Evolutionary conservation across 176 grass and related monocot species (phyloP).

Genomic region (Oryza meridionalis): DNA sequence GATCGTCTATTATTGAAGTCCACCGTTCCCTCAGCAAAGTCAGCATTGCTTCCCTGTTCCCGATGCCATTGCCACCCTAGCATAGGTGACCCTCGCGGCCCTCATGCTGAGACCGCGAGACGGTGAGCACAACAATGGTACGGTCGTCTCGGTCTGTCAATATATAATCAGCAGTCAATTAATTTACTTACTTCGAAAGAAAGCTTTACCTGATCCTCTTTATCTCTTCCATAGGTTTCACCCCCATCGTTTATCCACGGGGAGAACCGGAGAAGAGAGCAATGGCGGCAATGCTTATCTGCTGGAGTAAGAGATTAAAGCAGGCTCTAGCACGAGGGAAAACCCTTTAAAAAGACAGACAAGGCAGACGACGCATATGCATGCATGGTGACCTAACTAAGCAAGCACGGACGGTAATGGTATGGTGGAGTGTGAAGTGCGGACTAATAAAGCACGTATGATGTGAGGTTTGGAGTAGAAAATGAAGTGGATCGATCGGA

Average conservation of each 20-base stretch:
- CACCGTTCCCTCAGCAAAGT: neutral
- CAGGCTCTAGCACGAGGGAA: neutral
- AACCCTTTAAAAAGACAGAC: neutral
- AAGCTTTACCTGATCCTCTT: neutral
- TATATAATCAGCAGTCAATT: neutral
- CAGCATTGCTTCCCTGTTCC: slow-evolving; percentile 39
- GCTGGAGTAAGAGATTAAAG: slow-evolving; percentile 1
- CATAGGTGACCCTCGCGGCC: neutral
- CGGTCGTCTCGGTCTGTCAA: neutral
- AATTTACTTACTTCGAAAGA: neutral
- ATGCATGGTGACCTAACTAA: neutral
- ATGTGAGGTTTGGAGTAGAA: neutral
- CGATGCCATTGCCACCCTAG: slow-evolving; percentile 16
- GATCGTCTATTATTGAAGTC: slow-evolving; percentile 29
- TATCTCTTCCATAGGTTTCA: neutral
- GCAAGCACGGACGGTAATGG: neutral
- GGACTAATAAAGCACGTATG: neutral
- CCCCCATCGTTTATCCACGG: neutral
- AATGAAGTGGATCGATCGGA: neutral
- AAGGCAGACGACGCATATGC: neutral
- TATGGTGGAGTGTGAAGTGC: slow-evolving; percentile 6
- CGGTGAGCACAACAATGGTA: slow-evolving; percentile 3
- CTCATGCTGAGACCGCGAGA: slow-evolving; percentile 28
- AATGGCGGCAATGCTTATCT: slow-evolving; percentile 13
- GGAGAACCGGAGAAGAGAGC: neutral